A percentile compares a stretch with the other conserved stretches of the same genome.
These are phyloP conservation scores for Candida parachauliodes DNA, from an alignment of 805 yeast genomes.

Conservation along the genomic window DNA sequence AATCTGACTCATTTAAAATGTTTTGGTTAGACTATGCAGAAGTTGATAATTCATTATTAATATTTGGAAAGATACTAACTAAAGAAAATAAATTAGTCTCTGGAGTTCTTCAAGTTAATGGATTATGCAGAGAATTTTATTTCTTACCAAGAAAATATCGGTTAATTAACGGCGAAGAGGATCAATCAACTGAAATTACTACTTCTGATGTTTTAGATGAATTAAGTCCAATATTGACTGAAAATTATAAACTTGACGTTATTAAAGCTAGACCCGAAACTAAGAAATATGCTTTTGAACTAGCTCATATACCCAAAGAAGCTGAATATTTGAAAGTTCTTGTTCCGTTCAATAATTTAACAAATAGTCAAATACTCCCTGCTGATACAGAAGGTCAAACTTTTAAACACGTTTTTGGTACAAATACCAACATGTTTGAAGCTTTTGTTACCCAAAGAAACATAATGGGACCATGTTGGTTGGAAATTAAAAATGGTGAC, in stretches of 20 bases:
- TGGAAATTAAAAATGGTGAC: constrained; percentile 64
- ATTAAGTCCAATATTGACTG: constrained; percentile 61
- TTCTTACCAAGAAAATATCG: constrained; percentile 65
- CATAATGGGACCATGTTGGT: constrained; percentile 98
- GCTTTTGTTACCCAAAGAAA: constrained; percentile 76
- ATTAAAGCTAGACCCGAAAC: constrained; percentile 68
- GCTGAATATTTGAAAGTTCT: constrained; percentile 76
- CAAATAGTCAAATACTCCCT: constrained; percentile 50
- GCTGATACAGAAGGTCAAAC: constrained; percentile 70
- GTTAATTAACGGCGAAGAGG: constrained; percentile 38
- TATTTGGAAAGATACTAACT: constrained; percentile 78
- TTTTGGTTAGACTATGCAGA: constrained; percentile 91
- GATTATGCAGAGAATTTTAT: constrained; percentile 66
- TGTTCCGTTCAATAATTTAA: constrained; percentile 69
- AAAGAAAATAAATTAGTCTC: constrained; percentile 60
- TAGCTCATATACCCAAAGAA: constrained; percentile 73
- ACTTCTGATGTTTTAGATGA: constrained; percentile 74
- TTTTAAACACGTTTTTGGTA: constrained; percentile 76
- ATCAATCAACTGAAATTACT: constrained; percentile 20
- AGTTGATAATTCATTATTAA: constrained; percentile 58
- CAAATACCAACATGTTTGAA: constrained; percentile 72
- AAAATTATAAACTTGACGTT: constrained; percentile 55
- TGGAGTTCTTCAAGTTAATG: constrained; percentile 71
- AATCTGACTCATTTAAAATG: constrained; percentile 55
- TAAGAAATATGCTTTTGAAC: constrained; percentile 86